Base-by-base conservation (phyloP, 1,139 yeast genomes). In the Yamadazyma blattariae region DNA sequence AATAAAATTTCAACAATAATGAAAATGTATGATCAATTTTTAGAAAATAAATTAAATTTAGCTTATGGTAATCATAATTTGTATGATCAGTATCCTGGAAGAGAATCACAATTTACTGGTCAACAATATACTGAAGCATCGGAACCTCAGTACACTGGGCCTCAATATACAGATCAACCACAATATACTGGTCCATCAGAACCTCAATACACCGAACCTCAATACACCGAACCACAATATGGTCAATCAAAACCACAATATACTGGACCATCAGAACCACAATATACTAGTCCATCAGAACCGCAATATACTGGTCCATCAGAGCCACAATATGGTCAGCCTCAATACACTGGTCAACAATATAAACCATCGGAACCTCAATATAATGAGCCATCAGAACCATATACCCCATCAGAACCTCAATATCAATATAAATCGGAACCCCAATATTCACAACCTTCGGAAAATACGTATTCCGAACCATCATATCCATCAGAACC, bases 1-100 rank as follows among this genome's bases (percentile, higher is more conserved):
- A 79, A 86, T 31, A 88, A 92, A 52, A 73, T 92, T 36, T 80
- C 86, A 34, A 83, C 94, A 3, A 84, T 89, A 22, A 77, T 83
- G 50, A 71, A 85, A 42, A 70, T 84, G 32, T 92, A 92, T 52
- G 96, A 92, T 56, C 77, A 77, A 42, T 71, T 85, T 36, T 67
- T 90, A 41, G 96, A 92, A 46, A 73, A 77, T 25, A 73, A 89
- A 54, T 65, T 83, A 35, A 61, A 65, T 23, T 61, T 61, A 44
- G 76, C 77, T 1, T 74, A 74, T 48, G 67, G 67, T 22, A 55
- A 50, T 34, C 72, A 66, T 35, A 12, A 27, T 15, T 7, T 35
- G 10, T 22, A 16, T 7, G 18, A 22, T 23, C 23, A 24, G 12
- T 17, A 17, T 17, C 7, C 7, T 5, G 5, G 7, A 5, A 5